phyloP scores from a whole-genome alignment of 129 eudicot genomes.

The Lonicera japonica region DNA sequence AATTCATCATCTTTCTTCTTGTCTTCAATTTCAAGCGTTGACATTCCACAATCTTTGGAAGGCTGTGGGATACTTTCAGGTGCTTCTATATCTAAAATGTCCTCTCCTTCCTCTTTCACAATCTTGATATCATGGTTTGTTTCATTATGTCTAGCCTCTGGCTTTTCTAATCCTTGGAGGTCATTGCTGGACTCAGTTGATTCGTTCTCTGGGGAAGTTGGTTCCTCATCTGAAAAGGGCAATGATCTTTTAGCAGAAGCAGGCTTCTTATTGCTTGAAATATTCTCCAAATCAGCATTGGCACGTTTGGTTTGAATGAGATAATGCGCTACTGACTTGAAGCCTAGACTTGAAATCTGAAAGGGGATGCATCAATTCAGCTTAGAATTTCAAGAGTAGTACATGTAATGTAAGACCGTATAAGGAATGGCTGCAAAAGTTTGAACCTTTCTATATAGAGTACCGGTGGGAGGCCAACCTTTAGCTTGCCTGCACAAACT shows the following conservation, averaged over 20 bases:
- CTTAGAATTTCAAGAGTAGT: neutral
- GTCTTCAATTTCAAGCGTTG: neutral
- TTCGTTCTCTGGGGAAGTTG: constrained; percentile 1
- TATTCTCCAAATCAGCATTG: constrained; percentile 24
- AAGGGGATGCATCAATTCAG: neutral
- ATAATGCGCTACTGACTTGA: constrained; percentile 94
- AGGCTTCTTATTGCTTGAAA: constrained; percentile 19
- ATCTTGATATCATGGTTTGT: constrained; percentile 1
- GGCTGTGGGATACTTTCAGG: constrained; percentile 9
- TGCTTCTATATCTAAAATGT: neutral
- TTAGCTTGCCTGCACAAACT: constrained; percentile 92
- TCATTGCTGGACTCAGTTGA: constrained; percentile 4
- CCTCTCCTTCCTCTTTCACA: neutral
- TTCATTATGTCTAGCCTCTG: constrained; percentile 3
- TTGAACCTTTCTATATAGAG: constrained; percentile 53
- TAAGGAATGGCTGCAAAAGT: neutral
- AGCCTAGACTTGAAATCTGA: constrained; percentile 66
- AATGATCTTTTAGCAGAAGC: constrained; percentile 53
- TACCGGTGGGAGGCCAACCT: constrained; percentile 92
- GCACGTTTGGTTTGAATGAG: constrained; percentile 61
- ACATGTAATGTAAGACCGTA: neutral
- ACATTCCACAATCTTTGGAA: constrained; percentile 2
- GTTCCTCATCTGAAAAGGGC: constrained; percentile 31
- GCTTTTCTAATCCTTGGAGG: neutral
- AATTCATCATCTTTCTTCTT: neutral